A percentile compares a stretch with the other conserved stretches of the same genome.
phyloP scores from a whole-genome alignment of 1,284 basidiomycete species.

The Cutaneotrichosporon cutaneum region DNA sequence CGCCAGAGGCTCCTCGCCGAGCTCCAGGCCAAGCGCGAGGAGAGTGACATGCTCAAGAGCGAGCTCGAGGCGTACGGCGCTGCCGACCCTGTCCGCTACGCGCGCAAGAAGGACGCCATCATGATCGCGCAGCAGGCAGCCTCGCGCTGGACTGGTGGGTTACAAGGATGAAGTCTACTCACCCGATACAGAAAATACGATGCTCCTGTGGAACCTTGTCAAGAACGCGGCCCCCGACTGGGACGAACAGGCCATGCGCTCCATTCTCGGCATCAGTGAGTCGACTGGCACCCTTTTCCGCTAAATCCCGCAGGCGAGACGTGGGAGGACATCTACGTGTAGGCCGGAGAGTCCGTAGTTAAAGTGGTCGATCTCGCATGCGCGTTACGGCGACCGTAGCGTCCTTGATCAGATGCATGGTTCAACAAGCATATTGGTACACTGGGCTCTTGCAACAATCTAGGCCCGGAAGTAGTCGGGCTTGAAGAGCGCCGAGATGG shows the following conservation, averaged over 20 bases:
- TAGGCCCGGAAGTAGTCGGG: slow-evolving; percentile 28
- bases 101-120: slow-evolving; percentile 68
- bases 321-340: slow-evolving; percentile 29
- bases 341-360: not conserved
- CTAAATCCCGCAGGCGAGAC: slow-evolving; percentile 22
- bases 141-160: slow-evolving; percentile 77
- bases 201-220: slow-evolving; percentile 30
- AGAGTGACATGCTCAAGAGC: slow-evolving; percentile 54
- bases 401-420: slow-evolving; percentile 11
- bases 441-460: slow-evolving; percentile 8
- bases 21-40: slow-evolving; percentile 44
- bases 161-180: not conserved
- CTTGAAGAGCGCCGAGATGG: slow-evolving; percentile 49
- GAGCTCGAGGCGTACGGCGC: slow-evolving; percentile 67
- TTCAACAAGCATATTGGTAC: slow-evolving; percentile 18
- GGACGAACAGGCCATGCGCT: slow-evolving; percentile 30
- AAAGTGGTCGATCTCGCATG: not conserved
- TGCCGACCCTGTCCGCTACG: slow-evolving; percentile 75
- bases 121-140: slow-evolving; percentile 74
- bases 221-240: slow-evolving; percentile 10
- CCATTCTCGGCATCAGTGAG: slow-evolving; percentile 41
- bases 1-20: slow-evolving; percentile 58
- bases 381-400: not conserved
- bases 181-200: slow-evolving; percentile 40
- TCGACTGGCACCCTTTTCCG: not conserved